Base-by-base conservation (phyloP, 805 yeast species). In the Yarrowia sp. region DNA sequence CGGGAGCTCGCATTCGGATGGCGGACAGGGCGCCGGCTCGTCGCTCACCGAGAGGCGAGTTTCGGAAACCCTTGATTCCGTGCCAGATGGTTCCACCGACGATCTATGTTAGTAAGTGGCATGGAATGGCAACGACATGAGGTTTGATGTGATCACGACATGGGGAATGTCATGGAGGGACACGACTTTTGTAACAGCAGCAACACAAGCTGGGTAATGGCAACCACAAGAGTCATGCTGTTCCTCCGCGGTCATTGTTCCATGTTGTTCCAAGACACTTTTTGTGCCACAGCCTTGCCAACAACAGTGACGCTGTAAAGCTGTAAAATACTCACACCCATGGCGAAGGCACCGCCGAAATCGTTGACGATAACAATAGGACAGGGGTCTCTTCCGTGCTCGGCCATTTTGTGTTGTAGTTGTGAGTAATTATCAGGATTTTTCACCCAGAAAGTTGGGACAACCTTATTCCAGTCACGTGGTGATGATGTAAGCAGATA, bases 21-120 rank as follows among this genome's bases (percentile, higher is more conserved):
- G 98, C 97, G 41, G 89, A 80, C 62, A 93, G 73, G 19, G 97
- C 89, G 62, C 99, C 98, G 64, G 83, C 76, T 70, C 96, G 81
- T 78, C 99, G 85, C 77, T 94, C 99, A 64, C 99, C 99, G 63
- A 75, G 68, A 62, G 99, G 99, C 12, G 97, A 91, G 81, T 94
- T 94, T 76, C 99, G 84, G 82, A 94, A 94, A 56, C 99, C 99
- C 75, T 94, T 94, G 72, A 94, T 87, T 73, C 98, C 97, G 79
- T 94, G 98, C 99, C 99, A 94, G 66, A 94, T 86, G 70, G 93
- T 86, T 67, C 99, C 99, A 79, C 99, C 99, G 71, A 94, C 88
- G 69, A 85, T 76, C 76, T 74, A 46, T n/a, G 47, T 24, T 21
- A 53, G 58, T 29, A 62, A 47, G 55, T 32, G 29, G 55, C 31